Evolutionary conservation across 129 eudicot species (phyloP).

Genomic region (Flaveria bidentis): DNA sequence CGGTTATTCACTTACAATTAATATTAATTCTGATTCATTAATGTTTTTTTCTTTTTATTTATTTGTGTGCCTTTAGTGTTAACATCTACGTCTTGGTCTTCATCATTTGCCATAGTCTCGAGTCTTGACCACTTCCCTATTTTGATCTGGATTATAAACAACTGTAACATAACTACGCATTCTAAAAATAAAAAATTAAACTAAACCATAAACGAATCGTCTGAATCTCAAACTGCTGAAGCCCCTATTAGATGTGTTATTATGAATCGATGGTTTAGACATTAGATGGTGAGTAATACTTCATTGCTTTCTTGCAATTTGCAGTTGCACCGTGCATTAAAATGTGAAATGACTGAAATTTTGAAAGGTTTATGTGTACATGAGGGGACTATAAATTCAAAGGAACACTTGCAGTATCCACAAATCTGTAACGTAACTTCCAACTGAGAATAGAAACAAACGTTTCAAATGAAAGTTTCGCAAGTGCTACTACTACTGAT

Average conservation of each 20-base stretch:
- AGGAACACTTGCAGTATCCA: slow-evolving; percentile 29
- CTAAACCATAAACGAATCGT: not conserved
- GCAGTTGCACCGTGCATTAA: not conserved
- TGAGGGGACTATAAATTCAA: slow-evolving; percentile 20
- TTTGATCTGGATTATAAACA: too few species aligned
- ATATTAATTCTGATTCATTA: too few species aligned
- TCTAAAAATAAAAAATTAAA: too few species aligned
- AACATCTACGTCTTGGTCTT: too few species aligned
- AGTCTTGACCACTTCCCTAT: too few species aligned
- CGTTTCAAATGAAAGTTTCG: slow-evolving; percentile 1
- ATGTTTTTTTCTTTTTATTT: too few species aligned
- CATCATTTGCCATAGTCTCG: too few species aligned
- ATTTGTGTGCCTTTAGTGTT: too few species aligned
- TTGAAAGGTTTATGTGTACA: slow-evolving; percentile 18
- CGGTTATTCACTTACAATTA: too few species aligned
- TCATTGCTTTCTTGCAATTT: not conserved
- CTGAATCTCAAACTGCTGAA: too few species aligned
- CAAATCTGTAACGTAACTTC: slow-evolving; percentile 28
- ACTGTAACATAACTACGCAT: too few species aligned
- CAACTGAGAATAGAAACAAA: slow-evolving; percentile 19
- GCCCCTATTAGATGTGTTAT: not conserved
- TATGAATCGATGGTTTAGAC: not conserved
- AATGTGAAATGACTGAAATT: slow-evolving; percentile 13
- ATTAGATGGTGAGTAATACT: not conserved
- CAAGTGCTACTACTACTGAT: slow-evolving; percentile 35